Evolutionary conservation across 805 yeast species (phyloP).

Genomic region (Starmera amethionina): DNA sequence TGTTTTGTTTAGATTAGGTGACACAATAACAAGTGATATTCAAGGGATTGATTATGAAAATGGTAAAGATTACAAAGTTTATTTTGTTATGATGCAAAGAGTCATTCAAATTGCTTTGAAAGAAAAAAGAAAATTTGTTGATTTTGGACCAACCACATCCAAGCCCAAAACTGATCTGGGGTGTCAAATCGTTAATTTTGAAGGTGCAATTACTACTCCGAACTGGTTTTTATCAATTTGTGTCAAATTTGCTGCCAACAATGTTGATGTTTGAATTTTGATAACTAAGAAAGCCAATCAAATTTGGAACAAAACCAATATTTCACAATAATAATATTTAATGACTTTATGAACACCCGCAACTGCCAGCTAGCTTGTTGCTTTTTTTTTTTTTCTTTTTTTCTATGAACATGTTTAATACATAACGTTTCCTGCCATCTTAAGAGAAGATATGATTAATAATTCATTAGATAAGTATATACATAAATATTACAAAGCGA

Average conservation of each 20-base stretch:
- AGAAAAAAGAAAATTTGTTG: constrained; percentile 29
- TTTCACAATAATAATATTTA: too few relatives aligned
- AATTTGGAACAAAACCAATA: too few relatives aligned
- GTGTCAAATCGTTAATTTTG: constrained; percentile 24
- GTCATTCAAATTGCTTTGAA: constrained; percentile 30
- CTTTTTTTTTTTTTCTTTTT: too few relatives aligned
- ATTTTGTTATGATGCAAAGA: constrained; percentile 38
- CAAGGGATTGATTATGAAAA: constrained; percentile 33
- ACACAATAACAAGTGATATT: constrained; percentile 33
- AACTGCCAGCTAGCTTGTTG: too few relatives aligned
- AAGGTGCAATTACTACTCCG: constrained; percentile 27
- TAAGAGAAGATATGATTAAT: too few relatives aligned
- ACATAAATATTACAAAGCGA: constrained; percentile 6
- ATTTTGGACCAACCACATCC: constrained; percentile 36
- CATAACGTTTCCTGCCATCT: too few relatives aligned
- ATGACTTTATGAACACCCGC: too few relatives aligned
- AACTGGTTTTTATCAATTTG: constrained; percentile 12
- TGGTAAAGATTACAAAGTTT: constrained; percentile 29
- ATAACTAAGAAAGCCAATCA: not conserved
- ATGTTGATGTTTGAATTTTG: not conserved
- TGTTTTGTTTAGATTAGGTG: constrained; percentile 31
- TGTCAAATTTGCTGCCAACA: constrained; percentile 3
- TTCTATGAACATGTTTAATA: too few relatives aligned
- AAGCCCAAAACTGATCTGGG: constrained; percentile 34
- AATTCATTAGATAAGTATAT: too few relatives aligned